These are phyloP conservation scores for Calonectria pseudoreteaudii DNA, from an alignment of 2,329 filamentous ascomycete species.

Conservation along the genomic window DNA sequence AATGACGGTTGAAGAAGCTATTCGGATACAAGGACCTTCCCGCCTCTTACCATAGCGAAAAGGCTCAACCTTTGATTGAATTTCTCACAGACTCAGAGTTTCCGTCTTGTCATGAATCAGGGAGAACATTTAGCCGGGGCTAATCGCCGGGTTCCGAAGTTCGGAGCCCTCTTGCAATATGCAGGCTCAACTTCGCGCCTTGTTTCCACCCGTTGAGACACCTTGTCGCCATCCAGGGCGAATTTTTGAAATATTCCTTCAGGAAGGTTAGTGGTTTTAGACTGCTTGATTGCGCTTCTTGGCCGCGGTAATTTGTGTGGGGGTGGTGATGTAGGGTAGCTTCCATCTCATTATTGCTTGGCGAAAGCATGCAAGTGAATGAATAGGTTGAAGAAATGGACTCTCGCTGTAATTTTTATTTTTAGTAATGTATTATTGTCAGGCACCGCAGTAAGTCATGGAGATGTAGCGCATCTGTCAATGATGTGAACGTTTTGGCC, in stretches of 20 bases:
- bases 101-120: slow-evolving; percentile 1
- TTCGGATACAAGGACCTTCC: neutral
- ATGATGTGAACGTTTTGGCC: too few species aligned
- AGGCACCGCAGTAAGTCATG: too few species aligned
- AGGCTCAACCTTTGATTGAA: neutral
- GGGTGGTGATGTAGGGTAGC: neutral
- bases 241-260: too few species aligned
- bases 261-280: neutral
- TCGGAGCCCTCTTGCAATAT: neutral
- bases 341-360: neutral
- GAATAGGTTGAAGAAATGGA: too few species aligned
- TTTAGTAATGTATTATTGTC: too few species aligned
- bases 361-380: too few species aligned
- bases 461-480: too few species aligned
- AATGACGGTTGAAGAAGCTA: too few species aligned
- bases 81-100: neutral
- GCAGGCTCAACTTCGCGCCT: too few species aligned
- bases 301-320: neutral
- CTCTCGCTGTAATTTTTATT: too few species aligned
- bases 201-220: neutral
- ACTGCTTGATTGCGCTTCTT: neutral
- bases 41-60: neutral
- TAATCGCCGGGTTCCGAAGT: neutral
- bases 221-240: too few species aligned
- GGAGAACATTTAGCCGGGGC: neutral